Conservation (phyloP, 805 yeast genomes). For the Clavispora santaluciae region DNA sequence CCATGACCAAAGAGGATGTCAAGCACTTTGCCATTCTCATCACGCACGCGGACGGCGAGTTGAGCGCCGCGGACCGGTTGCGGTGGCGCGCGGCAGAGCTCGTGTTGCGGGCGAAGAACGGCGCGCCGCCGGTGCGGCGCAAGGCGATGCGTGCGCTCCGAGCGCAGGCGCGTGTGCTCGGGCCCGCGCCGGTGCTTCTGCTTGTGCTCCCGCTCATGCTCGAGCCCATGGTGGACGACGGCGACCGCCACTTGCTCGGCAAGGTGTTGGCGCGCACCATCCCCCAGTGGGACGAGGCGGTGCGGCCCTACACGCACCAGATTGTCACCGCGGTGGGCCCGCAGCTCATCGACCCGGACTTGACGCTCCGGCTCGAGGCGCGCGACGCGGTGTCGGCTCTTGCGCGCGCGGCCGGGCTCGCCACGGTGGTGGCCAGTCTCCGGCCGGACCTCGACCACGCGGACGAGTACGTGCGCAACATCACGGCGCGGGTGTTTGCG, state of each 20-base stretch:
- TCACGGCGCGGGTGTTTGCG: conserved; percentile 76
- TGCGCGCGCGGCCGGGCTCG: conserved; percentile 76
- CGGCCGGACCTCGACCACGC: conserved; percentile 78
- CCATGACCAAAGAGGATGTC: conserved; percentile 58
- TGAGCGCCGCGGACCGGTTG: conserved; percentile 49
- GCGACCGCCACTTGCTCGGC: conserved; percentile 76
- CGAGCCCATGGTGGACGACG: conserved; percentile 70
- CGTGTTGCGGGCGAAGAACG: conserved; percentile 72
- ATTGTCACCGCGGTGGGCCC: conserved; percentile 76
- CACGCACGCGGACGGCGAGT: conserved; percentile 17
- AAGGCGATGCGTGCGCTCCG: conserved; percentile 61
- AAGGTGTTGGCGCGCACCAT: conserved; percentile 70
- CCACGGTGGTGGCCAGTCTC: conserved; percentile 71
- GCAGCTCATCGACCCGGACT: conserved; percentile 72
- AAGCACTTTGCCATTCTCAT: conserved; percentile 62
- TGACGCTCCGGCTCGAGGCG: conserved; percentile 70
- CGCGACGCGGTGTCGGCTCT: conserved; percentile 71
- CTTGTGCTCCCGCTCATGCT: conserved; percentile 71
- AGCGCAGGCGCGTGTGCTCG: conserved; percentile 58
- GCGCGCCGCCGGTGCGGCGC: conserved; percentile 64
- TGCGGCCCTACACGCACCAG: conserved; percentile 70
- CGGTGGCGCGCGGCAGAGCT: conserved; percentile 60
- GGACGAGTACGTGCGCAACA: conserved; percentile 76
- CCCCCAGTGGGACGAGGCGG: conserved; percentile 56
- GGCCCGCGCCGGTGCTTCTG: conserved; percentile 64